A percentile compares a stretch with the other conserved stretches of the same genome.
phyloP scores from a whole-genome alignment of 345 rosid genomes.

The Alliaria petiolata region DNA sequence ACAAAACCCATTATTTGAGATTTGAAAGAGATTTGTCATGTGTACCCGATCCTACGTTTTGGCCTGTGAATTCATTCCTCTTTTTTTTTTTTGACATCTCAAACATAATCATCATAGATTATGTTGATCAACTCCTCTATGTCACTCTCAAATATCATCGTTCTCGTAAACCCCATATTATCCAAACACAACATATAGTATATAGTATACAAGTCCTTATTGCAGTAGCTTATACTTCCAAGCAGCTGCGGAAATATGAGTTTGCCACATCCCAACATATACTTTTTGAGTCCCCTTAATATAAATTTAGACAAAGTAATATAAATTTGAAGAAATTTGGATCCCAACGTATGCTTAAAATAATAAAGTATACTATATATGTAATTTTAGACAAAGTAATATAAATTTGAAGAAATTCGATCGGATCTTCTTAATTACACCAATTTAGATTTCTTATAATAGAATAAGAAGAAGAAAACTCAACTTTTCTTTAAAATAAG shows the following conservation, averaged over 20 bases:
- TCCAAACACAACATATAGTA: not conserved
- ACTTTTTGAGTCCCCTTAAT: not conserved
- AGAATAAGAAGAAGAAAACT: no score
- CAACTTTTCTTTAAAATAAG: no score
- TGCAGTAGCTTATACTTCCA: not conserved
- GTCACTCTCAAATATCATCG: not conserved
- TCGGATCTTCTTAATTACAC: no score
- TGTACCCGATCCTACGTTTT: not conserved
- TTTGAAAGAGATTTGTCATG: not conserved
- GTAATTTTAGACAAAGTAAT: no score
- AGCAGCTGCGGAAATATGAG: not conserved
- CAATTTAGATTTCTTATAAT: no score
- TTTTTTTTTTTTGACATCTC: no score
- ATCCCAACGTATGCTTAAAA: no score
- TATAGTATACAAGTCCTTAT: not conserved
- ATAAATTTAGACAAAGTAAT: no score
- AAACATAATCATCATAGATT: no score
- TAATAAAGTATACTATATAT: no score
- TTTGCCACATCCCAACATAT: not conserved
- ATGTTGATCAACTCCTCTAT: not conserved
- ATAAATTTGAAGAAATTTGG: no score
- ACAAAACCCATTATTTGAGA: constrained; percentile 1
- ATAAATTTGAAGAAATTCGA: no score
- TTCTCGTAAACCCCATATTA: not conserved
- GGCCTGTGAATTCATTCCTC: not conserved